Base-by-base conservation (phyloP, 1,284 basidiomycete genomes). In the Malassezia japonica region DNA sequence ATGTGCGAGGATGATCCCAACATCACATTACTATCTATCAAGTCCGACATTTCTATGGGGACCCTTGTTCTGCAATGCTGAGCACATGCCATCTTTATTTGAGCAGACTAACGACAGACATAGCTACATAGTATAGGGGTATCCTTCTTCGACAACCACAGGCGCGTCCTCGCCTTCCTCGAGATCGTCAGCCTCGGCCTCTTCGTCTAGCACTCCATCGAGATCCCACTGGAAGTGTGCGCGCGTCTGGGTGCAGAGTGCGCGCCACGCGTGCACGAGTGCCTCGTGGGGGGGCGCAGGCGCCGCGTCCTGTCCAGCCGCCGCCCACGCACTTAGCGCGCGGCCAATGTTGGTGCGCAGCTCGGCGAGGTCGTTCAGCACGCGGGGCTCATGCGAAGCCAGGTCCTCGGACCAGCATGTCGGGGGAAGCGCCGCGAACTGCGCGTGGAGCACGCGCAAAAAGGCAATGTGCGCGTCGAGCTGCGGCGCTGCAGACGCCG, bases 21-120 rank as follows among this genome's bases (percentile, higher is more conserved):
- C 44, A 57, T 50, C 55, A 61, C 60, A 61, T 59, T 49, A 48
- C 57, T 50, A 55, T 59, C 55, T 50, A 50, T 38, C 44, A 46
- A 48, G 47, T 60, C 60, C 59, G 60, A 57, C 48, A 29, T 32
- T 35, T 24, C 28, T 39, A 20, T 59, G 57, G 23, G 42, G 60
- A 60, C 43, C 29, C 16, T 16, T 20, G 52, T 61, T 61, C 60
- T 61, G 60, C 60, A 61, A 61, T 61, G 40, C 60, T 61, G 60
- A 61, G 49, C 43, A 46, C 44, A 28, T 18, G 15, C 10, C 8
- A 23, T n/a, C 18, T 4, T 37, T 16, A 5, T n/a, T n/a, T n/a
- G n/a, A n/a, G n/a, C n/a, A n/a, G n/a, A n/a, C n/a, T n/a, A n/a
- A n/a, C n/a, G n/a, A n/a, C n/a, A n/a, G n/a, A 20, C 21, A 38